Conservation (phyloP, 2,329 filamentous ascomycete genomes). For the Sordariomycetes sp. region DNA sequence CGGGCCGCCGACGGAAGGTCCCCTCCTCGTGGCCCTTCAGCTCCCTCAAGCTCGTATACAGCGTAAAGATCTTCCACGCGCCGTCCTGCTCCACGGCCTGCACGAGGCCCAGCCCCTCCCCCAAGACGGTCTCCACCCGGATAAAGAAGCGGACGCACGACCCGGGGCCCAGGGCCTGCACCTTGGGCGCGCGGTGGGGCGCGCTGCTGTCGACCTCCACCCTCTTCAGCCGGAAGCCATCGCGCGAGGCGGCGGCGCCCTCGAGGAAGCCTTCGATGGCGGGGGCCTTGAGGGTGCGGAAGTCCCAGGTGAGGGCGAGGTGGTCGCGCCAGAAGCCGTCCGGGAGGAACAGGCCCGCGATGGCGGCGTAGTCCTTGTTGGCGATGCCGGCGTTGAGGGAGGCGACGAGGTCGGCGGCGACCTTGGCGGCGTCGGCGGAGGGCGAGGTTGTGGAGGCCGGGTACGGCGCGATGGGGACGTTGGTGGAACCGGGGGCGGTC, state of each 20-base stretch:
- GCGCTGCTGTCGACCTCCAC: conserved; percentile 35
- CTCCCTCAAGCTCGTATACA: conserved; percentile 49
- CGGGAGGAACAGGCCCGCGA: conserved; percentile 26
- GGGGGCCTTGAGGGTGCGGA: conserved; percentile 36
- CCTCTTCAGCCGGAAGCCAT: conserved; percentile 28
- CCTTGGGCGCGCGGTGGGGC: conserved; percentile 26
- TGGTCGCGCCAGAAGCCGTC: conserved; percentile 50
- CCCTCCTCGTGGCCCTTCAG: conserved; percentile 43
- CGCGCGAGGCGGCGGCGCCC: conserved; percentile 15
- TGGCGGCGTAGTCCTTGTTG: conserved; percentile 18
- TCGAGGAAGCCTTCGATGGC: conserved; percentile 28
- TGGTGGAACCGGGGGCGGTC: conserved; percentile 38
- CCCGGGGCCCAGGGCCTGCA: conserved; percentile 34
- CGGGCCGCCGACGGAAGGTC: conserved; percentile 32
- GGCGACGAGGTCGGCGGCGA: conserved; percentile 25
- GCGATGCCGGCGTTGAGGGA: conserved; percentile 28
- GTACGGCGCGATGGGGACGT: conserved; percentile 35
- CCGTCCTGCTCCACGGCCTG: conserved; percentile 33
- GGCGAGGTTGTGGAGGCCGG: conserved; percentile 17
- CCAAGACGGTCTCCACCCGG: conserved; percentile 38
- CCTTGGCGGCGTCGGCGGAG: conserved; percentile 17
- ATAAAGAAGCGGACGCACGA: conserved; percentile 47
- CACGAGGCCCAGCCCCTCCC: conserved; percentile 44
- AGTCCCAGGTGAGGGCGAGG: conserved; percentile 44
- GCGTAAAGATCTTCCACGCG: conserved; percentile 50